A percentile compares a stretch with the other conserved stretches of the same genome.
phyloP scores from a whole-genome alignment of 2,329 filamentous ascomycete species.

The Lecanosticta acicola region DNA sequence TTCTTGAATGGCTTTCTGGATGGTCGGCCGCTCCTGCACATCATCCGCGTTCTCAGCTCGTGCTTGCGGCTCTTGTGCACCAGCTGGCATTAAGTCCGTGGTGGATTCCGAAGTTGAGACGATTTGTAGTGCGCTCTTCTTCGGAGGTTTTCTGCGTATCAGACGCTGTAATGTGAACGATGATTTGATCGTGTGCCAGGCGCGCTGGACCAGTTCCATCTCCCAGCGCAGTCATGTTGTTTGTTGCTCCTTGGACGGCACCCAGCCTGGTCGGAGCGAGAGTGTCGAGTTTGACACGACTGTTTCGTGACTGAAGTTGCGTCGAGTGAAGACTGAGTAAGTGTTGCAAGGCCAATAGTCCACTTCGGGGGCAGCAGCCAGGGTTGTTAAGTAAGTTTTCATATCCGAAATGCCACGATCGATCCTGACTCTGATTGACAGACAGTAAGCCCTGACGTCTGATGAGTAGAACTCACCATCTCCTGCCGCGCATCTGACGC shows the following conservation, averaged over 20 bases:
- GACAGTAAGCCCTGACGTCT: too few relatives aligned
- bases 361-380: too few relatives aligned
- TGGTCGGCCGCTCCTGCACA: background rate
- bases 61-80: background rate
- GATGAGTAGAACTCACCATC: too few relatives aligned
- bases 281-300: background rate
- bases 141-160: background rate
- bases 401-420: too few relatives aligned
- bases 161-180: background rate
- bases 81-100: background rate
- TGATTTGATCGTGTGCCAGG: background rate
- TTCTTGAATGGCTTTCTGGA: background rate
- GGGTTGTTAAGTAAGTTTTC: too few relatives aligned
- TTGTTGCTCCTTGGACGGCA: background rate
- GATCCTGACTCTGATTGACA: too few relatives aligned
- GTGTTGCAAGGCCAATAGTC: background rate
- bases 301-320: background rate
- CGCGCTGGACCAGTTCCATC: background rate
- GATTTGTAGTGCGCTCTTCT: background rate
- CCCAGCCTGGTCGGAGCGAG: background rate
- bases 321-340: background rate
- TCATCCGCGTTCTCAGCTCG: background rate
- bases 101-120: background rate
- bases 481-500: too few relatives aligned
- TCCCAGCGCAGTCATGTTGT: background rate